Evolutionary conservation across 1,284 basidiomycete genomes (phyloP).

Genomic region (Microbotryomycetes sp.): DNA sequence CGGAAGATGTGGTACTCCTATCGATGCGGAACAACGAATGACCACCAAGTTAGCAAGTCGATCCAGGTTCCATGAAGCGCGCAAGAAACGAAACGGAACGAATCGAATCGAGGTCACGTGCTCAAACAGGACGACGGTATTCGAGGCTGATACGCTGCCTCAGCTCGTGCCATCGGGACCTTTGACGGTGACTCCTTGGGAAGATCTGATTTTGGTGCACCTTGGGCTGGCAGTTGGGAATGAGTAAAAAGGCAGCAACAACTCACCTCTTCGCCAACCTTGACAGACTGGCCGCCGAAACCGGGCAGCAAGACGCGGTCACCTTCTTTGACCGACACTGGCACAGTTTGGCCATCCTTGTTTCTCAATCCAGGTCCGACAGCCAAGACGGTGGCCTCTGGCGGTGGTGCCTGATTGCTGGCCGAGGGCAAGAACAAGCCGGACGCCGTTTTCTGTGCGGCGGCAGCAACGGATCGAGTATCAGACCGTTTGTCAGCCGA

Average conservation of each 20-base stretch:
- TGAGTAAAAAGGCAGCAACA: not conserved
- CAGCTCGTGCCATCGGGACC: too few species aligned
- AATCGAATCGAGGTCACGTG: too few species aligned
- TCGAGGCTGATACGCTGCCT: too few species aligned
- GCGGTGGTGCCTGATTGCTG: constrained; percentile 71
- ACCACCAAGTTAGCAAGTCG: not conserved
- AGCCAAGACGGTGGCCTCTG: constrained; percentile 93
- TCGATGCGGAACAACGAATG: not conserved
- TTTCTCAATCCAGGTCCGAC: constrained; percentile 86
- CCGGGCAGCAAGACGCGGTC: constrained; percentile 89
- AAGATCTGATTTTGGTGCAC: not conserved
- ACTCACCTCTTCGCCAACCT: constrained; percentile 91
- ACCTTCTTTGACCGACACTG: constrained; percentile 73
- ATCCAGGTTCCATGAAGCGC: not conserved
- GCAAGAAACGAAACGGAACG: not conserved
- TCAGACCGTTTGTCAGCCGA: too few species aligned
- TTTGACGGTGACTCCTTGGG: too few species aligned
- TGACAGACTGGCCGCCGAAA: constrained; percentile 94
- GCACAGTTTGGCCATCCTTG: constrained; percentile 74
- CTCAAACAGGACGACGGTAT: too few species aligned
- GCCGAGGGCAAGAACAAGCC: constrained; percentile 92
- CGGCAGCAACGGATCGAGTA: not conserved
- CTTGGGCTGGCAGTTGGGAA: not conserved
- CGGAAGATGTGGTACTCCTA: constrained; percentile 95
- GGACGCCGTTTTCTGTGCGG: constrained; percentile 75